A percentile compares a stretch with the other conserved stretches of the same genome.
Conservation (phyloP, 1,139 yeast species). For the Yamadazyma kanchanaburiensis region DNA sequence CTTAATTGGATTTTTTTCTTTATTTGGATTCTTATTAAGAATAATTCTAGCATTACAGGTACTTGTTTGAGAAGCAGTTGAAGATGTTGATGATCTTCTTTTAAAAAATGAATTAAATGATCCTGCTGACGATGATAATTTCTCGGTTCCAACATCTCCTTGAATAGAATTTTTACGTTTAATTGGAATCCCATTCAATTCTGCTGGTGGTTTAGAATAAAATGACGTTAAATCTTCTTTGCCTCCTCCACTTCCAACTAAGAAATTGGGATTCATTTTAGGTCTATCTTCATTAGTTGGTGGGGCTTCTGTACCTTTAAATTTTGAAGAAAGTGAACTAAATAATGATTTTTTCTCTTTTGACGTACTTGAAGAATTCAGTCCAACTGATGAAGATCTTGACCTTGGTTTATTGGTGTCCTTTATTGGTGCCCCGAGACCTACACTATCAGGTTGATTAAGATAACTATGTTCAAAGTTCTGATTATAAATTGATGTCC, state of each 20-base stretch:
- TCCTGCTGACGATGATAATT: constrained; percentile 8
- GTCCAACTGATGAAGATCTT: constrained; percentile 13
- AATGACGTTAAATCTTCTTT: constrained; percentile 7
- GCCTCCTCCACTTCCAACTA: constrained; percentile 1
- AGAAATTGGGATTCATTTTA: constrained; percentile 6
- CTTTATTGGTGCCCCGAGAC: not conserved
- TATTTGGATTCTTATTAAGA: constrained; percentile 45
- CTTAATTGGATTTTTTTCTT: constrained; percentile 32
- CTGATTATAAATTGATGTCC: constrained; percentile 9
- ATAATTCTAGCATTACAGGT: constrained; percentile 28
- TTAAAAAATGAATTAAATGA: constrained; percentile 15
- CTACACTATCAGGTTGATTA: constrained; percentile 3
- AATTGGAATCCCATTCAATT: constrained; percentile 12
- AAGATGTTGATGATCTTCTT: constrained; percentile 12
- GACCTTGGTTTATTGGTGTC: constrained; percentile 9
- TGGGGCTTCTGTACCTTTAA: constrained; percentile 26
- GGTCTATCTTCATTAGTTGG: constrained; percentile 4
- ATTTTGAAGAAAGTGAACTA: constrained; percentile 54
- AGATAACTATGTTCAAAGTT: constrained; percentile 10
- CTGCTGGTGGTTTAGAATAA: constrained; percentile 13
- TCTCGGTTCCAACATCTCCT: constrained; percentile 6
- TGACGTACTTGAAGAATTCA: constrained; percentile 11
- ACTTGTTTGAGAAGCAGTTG: constrained; percentile 10
- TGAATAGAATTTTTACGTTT: constrained; percentile 10
- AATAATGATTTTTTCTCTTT: constrained; percentile 39